Evolutionary conservation across 768 basidiomycete species (phyloP).

Genomic region (Trametes sanguinea): DNA sequence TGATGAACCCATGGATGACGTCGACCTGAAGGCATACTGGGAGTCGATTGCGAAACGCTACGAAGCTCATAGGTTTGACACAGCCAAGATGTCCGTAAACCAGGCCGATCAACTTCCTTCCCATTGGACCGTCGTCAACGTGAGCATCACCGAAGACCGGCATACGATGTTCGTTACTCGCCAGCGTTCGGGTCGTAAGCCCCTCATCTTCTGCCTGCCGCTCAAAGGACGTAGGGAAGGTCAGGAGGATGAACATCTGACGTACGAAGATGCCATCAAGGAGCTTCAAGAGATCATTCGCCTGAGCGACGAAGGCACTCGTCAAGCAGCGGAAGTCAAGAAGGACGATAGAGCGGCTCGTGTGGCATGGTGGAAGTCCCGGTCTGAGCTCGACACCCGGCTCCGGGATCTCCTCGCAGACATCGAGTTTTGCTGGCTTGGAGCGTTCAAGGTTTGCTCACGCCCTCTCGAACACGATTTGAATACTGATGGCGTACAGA

Average conservation of each 20-base stretch:
- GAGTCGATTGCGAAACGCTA: conserved; percentile 56
- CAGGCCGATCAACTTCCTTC: conserved; percentile 55
- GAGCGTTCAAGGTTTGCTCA: conserved; percentile 85
- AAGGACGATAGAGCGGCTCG: conserved; percentile 64
- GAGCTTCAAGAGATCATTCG: conserved; percentile 82
- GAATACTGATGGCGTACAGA: conserved; percentile 40
- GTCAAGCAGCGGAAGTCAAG: conserved; percentile 70
- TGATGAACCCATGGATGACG: conserved; percentile 33
- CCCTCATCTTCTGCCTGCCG: conserved; percentile 87
- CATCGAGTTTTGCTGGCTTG: conserved; percentile 96
- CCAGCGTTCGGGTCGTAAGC: conserved; percentile 59
- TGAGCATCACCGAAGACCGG: conserved; percentile 82
- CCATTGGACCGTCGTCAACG: conserved; percentile 83
- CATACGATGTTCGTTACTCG: conserved; percentile 83
- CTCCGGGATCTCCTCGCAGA: conserved; percentile 74
- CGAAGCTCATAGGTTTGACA: conserved; percentile 44
- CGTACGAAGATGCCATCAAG: conserved; percentile 67
- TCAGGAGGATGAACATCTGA: conserved; percentile 71
- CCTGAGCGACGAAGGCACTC: conserved; percentile 76
- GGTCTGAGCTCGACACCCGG: conserved; percentile 74
- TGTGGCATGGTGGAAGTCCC: conserved; percentile 84
- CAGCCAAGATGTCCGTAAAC: conserved; percentile 43
- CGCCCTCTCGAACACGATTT: background rate
- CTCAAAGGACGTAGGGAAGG: conserved; percentile 80
- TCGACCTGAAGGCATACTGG: conserved; percentile 63